These are phyloP conservation scores for Rubroboletus pulcherrimus DNA, from an alignment of 768 basidiomycete genomes.

Conservation along the genomic window DNA sequence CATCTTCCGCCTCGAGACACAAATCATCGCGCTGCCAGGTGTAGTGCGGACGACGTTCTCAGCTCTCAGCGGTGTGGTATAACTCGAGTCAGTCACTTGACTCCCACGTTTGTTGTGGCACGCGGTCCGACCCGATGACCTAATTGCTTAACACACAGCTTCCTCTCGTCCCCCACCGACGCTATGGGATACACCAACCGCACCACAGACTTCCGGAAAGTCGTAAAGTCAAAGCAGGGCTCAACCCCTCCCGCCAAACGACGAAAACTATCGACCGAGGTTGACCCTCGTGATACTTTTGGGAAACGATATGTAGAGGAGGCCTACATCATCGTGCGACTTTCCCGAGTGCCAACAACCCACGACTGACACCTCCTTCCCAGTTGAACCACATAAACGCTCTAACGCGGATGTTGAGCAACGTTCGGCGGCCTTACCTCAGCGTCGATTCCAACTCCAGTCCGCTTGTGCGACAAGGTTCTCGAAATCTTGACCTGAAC, in stretches of 20 bases:
- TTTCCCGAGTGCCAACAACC: neutral
- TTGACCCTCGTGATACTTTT: slow-evolving; percentile 39
- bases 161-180: slow-evolving; percentile 1
- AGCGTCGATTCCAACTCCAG: slow-evolving; percentile 61
- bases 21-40: slow-evolving; percentile 6
- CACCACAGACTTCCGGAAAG: slow-evolving; percentile 58
- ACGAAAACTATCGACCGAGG: slow-evolving; percentile 41
- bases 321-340: slow-evolving; percentile 64
- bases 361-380: neutral
- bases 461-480: slow-evolving; percentile 48
- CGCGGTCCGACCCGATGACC: slow-evolving; percentile 1
- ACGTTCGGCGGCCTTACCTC: slow-evolving; percentile 84
- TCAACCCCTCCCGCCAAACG: slow-evolving; percentile 45
- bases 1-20: slow-evolving; percentile 33
- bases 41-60: slow-evolving; percentile 18
- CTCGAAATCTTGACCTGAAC: slow-evolving; percentile 54
- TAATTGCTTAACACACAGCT: neutral
- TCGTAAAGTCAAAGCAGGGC: slow-evolving; percentile 46
- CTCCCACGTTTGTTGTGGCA: neutral
- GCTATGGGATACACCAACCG: slow-evolving; percentile 57
- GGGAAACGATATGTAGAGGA: slow-evolving; percentile 71
- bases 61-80: slow-evolving; percentile 22
- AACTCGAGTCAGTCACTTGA: neutral
- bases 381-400: slow-evolving; percentile 74
- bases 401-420: slow-evolving; percentile 65